phyloP scores from a whole-genome alignment of 768 basidiomycete species.

The Lentinula sp. region DNA sequence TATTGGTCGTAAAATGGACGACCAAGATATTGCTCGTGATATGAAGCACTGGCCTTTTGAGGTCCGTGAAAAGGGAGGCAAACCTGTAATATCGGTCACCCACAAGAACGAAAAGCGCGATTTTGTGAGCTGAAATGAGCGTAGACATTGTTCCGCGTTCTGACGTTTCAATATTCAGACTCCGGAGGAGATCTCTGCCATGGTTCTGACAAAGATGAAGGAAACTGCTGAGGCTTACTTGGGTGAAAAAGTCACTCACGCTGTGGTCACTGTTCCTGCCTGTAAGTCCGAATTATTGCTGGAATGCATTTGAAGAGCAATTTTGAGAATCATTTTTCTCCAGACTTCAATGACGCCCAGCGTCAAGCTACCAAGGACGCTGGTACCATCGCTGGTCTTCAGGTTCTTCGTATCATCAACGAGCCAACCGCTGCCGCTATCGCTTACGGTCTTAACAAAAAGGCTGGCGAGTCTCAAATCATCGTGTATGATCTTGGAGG shows the following conservation, averaged over 20 bases:
- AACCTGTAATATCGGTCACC: conserved; percentile 71
- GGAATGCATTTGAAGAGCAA: background rate
- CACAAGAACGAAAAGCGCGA: conserved; percentile 76
- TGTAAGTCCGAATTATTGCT: conserved; percentile 40
- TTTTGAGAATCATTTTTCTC: background rate
- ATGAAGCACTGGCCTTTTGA: conserved; percentile 91
- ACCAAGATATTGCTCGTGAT: conserved; percentile 75
- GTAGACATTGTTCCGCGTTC: background rate
- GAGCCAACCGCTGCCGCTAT: conserved; percentile 97
- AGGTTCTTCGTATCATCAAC: conserved; percentile 96
- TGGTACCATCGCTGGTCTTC: conserved; percentile 89
- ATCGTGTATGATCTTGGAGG: conserved; percentile 98
- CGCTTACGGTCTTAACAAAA: conserved; percentile 98
- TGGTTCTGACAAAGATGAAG: conserved; percentile 97
- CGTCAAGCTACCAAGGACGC: conserved; percentile 99
- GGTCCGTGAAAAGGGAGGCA: conserved; percentile 71
- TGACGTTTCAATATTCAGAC: conserved; percentile 40
- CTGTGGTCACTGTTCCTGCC: conserved; percentile 96
- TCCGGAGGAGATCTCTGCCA: conserved; percentile 92
- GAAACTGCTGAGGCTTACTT: conserved; percentile 99
- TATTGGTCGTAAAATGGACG: conserved; percentile 82
- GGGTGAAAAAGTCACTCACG: conserved; percentile 92
- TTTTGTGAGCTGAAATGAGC: conserved; percentile 53
- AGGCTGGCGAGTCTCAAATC: conserved; percentile 89
- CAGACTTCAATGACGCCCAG: conserved; percentile 98